These are phyloP conservation scores for Talaromyces thailandensis DNA, from an alignment of 495 filamentous ascomycete genomes.

Conservation along the genomic window DNA sequence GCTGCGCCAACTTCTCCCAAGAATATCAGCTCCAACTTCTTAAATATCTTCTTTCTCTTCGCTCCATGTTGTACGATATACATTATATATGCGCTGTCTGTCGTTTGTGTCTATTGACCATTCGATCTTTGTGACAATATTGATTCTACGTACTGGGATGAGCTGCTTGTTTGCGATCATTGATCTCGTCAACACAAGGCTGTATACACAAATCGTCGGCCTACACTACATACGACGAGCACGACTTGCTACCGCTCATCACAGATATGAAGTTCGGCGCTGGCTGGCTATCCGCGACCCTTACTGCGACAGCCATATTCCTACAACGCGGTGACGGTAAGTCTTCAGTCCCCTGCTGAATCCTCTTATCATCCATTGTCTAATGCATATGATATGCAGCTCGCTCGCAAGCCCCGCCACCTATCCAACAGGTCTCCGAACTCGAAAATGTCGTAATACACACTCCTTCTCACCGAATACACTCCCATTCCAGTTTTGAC, in stretches of 20 bases:
- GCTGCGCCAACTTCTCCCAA: background rate
- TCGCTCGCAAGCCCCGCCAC: constrained; percentile 66
- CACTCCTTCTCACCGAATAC: constrained; percentile 69
- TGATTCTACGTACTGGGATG: background rate
- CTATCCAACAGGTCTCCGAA: constrained; percentile 62
- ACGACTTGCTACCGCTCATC: background rate
- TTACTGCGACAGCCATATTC: background rate
- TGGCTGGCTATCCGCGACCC: constrained; percentile 1
- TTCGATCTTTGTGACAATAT: background rate
- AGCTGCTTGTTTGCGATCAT: background rate
- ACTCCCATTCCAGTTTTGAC: constrained; percentile 73
- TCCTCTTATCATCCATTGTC: background rate
- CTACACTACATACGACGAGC: background rate
- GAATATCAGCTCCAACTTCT: background rate
- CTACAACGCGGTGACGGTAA: constrained; percentile 3
- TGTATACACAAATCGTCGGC: background rate
- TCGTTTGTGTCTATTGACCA: background rate
- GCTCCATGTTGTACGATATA: background rate
- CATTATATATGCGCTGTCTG: background rate
- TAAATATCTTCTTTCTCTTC: background rate
- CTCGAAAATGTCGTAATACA: constrained; percentile 69
- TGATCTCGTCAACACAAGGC: background rate
- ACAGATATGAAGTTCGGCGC: background rate
- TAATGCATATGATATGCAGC: constrained; percentile 23
- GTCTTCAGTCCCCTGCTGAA: background rate